Evolutionary conservation across 108 stramenopile species (phyloP).

Genomic region (Cylindrotheca fusiformis): DNA sequence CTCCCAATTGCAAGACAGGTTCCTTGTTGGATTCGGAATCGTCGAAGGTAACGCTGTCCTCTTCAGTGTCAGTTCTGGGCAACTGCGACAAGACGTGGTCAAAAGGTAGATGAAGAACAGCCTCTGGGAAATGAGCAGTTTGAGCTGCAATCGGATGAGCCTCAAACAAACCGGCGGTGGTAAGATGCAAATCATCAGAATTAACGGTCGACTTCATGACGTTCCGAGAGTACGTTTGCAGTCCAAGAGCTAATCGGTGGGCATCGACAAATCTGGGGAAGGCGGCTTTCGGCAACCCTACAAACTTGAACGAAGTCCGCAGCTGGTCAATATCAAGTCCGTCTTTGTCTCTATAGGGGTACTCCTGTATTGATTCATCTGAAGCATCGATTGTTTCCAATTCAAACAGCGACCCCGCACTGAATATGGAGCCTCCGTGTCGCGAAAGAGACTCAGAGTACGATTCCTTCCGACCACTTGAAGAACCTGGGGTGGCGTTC

Average conservation of each 20-base stretch:
- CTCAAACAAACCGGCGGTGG: conserved; percentile 73
- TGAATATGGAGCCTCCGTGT: conserved; percentile 26
- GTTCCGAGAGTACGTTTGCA: conserved; percentile 67
- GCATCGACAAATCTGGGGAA: conserved; percentile 74
- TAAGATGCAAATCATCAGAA: conserved; percentile 34
- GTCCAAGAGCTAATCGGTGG: conserved; percentile 75
- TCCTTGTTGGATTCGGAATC: conserved; percentile 21
- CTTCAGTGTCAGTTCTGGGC: conserved; percentile 39
- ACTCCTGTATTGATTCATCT: conserved; percentile 58
- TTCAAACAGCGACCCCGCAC: conserved; percentile 54
- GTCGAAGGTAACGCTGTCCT: neutral
- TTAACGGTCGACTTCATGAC: conserved; percentile 42
- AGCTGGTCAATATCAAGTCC: conserved; percentile 65
- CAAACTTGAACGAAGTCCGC: conserved; percentile 54
- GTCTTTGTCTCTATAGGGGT: conserved; percentile 50
- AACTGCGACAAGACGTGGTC: conserved; percentile 65
- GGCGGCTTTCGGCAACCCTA: conserved; percentile 70
- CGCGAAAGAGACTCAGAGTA: conserved; percentile 11
- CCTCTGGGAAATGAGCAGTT: conserved; percentile 63
- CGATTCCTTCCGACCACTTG: conserved; percentile 9
- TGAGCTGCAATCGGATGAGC: conserved; percentile 67
- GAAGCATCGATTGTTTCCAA: conserved; percentile 75
- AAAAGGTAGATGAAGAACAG: conserved; percentile 72
- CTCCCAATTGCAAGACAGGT: conserved; percentile 57
- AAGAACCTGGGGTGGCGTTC: conserved; percentile 40